Conservation (phyloP, 1,139 yeast species). For the Yamadazyma buinensis region DNA sequence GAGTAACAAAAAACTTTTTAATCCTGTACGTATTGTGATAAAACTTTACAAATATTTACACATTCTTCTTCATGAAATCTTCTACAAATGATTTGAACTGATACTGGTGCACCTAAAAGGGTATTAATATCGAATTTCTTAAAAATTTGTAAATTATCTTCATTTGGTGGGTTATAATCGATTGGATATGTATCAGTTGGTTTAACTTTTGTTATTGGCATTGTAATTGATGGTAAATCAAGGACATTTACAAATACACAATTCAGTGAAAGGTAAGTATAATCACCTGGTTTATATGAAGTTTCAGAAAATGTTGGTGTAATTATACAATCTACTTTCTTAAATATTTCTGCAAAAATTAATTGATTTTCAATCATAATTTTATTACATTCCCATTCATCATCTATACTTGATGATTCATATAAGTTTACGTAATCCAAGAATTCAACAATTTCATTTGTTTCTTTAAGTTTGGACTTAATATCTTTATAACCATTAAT, state of each 20-base stretch:
- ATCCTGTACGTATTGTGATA: no score
- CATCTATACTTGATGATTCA: slow-evolving; percentile 36
- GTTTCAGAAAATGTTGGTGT: slow-evolving; percentile 63
- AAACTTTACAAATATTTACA: slow-evolving; percentile 11
- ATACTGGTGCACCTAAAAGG: slow-evolving; percentile 26
- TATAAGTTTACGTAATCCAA: slow-evolving; percentile 46
- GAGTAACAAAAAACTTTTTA: no score
- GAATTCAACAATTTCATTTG: slow-evolving; percentile 48
- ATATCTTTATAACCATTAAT: slow-evolving; percentile 51
- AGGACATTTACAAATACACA: slow-evolving; percentile 57
- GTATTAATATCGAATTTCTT: slow-evolving; percentile 18
- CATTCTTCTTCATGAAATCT: slow-evolving; percentile 29
- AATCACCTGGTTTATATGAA: slow-evolving; percentile 58
- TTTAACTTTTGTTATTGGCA: slow-evolving; percentile 46
- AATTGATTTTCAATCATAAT: slow-evolving; percentile 48
- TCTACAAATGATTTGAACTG: slow-evolving; percentile 24
- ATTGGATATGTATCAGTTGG: slow-evolving; percentile 27
- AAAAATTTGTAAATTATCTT: slow-evolving; percentile 31
- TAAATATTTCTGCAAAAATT: slow-evolving; percentile 44
- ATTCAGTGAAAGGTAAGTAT: slow-evolving; percentile 57
- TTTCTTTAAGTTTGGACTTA: slow-evolving; percentile 34
- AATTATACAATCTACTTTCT: slow-evolving; percentile 55
- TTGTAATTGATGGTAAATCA: slow-evolving; percentile 51
- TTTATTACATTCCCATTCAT: slow-evolving; percentile 39
- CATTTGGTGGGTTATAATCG: slow-evolving; percentile 18